Percentiles rank a stretch among this genome's conserved stretches.
Conservation (phyloP, 176 grass and related monocot genomes). For the maize (Zea mays) region DNA sequence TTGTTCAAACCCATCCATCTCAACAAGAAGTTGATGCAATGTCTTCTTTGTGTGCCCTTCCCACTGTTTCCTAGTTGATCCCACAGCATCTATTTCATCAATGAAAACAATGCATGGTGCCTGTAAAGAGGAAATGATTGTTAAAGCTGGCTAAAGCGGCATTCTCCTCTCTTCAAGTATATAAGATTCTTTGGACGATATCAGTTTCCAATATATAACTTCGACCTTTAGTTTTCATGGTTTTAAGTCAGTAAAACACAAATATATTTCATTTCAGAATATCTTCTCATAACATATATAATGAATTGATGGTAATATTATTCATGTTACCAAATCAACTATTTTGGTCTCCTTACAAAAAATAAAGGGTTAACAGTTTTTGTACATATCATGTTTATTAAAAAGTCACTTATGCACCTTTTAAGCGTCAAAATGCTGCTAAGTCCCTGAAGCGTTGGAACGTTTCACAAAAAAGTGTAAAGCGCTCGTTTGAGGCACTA, state of each 20-base stretch:
- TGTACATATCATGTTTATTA: too few relatives aligned
- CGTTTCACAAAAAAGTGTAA: too few relatives aligned
- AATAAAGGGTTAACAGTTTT: background rate
- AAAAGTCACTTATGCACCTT: too few relatives aligned
- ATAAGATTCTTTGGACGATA: background rate
- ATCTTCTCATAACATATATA: constrained; percentile 10
- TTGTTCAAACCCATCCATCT: constrained; percentile 99
- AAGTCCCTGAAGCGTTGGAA: too few relatives aligned
- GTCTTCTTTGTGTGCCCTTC: constrained; percentile 99
- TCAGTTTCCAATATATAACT: background rate
- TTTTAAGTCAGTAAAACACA: background rate
- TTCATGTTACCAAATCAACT: background rate
- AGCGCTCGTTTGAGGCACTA: too few relatives aligned
- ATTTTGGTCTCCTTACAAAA: background rate
- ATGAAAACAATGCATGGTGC: constrained; percentile 99
- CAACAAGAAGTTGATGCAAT: constrained; percentile 98
- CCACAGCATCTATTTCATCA: constrained; percentile 99
- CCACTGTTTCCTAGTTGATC: constrained; percentile 99
- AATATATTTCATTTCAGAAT: background rate
- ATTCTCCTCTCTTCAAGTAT: background rate
- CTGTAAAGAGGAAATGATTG: constrained; percentile 42
- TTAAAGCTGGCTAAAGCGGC: background rate
- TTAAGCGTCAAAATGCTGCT: too few relatives aligned
- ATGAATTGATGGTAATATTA: background rate
- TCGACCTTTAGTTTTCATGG: background rate